Evolutionary conservation across 1,284 basidiomycete genomes (phyloP).

Genomic region (Naganishia sp.): DNA sequence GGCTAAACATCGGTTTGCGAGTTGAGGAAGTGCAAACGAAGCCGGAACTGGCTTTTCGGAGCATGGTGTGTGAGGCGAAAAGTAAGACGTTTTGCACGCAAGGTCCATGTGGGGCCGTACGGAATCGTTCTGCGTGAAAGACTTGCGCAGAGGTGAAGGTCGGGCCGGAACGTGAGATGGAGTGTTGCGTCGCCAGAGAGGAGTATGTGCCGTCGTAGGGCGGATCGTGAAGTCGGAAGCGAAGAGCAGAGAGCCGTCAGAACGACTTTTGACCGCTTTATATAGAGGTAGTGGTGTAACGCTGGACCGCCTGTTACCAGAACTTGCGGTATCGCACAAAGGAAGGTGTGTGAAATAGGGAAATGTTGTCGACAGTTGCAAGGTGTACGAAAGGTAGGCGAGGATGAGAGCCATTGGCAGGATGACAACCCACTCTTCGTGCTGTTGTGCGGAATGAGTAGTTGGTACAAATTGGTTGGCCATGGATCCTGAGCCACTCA

Average conservation of each 20-base stretch:
- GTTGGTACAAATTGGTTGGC: not conserved
- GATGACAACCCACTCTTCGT: conserved; percentile 17
- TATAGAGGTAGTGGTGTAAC: not conserved
- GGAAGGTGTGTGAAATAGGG: conserved; percentile 18
- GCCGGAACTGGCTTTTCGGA: not conserved
- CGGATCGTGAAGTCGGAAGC: conserved; percentile 6
- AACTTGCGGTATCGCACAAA: not conserved
- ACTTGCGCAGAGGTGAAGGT: conserved; percentile 17
- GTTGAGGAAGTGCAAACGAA: no score
- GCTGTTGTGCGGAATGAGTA: not conserved
- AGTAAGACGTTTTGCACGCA: conserved; percentile 9
- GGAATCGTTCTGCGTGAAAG: conserved; percentile 5
- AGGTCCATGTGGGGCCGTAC: not conserved
- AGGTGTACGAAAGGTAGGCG: conserved; percentile 21
- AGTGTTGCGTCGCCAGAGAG: not conserved
- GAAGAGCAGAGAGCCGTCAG: not conserved
- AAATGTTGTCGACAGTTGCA: conserved; percentile 11
- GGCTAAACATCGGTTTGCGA: no score
- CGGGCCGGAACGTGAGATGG: conserved; percentile 6
- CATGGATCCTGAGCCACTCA: not conserved
- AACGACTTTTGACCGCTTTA: not conserved
- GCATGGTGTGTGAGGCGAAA: conserved; percentile 10
- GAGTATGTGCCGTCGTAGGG: not conserved
- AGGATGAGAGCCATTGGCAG: conserved; percentile 10
- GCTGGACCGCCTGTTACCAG: not conserved